phyloP scores from a whole-genome alignment of 768 basidiomycete species.

The Lyophyllum atratum region DNA sequence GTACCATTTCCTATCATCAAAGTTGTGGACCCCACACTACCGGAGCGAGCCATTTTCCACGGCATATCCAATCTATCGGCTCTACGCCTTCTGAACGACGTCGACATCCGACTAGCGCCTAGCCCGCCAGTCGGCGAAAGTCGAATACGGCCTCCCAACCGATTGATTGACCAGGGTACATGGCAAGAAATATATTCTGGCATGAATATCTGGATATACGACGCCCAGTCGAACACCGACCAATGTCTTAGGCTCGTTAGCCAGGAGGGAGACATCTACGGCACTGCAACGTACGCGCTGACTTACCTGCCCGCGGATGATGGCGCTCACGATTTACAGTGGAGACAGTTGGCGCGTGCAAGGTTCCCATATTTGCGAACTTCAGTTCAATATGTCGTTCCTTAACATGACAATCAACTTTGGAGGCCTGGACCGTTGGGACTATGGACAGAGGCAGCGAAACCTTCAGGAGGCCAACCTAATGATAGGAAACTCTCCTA shows the following conservation, averaged over 20 bases:
- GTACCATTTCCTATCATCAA: constrained; percentile 44
- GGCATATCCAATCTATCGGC: constrained; percentile 65
- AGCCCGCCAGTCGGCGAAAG: constrained; percentile 42
- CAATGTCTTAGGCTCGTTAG: constrained; percentile 69
- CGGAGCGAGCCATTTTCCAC: constrained; percentile 42
- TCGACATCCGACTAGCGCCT: constrained; percentile 62
- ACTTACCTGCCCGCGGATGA: not conserved
- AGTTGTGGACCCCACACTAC: constrained; percentile 44
- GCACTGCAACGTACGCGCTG: constrained; percentile 71
- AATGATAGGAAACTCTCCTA: not conserved
- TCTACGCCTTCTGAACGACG: constrained; percentile 72
- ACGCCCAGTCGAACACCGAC: constrained; percentile 63
- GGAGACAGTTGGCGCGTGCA: constrained; percentile 83
- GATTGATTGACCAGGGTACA: constrained; percentile 60
- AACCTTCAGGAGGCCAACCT: constrained; percentile 59
- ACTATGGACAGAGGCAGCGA: constrained; percentile 58
- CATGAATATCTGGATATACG: constrained; percentile 75
- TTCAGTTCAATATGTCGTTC: constrained; percentile 66
- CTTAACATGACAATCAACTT: constrained; percentile 72
- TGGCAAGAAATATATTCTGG: constrained; percentile 78
- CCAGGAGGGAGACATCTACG: constrained; percentile 63
- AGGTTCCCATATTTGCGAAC: constrained; percentile 67
- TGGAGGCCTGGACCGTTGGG: constrained; percentile 76
- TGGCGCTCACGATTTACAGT: constrained; percentile 36
- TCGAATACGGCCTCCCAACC: constrained; percentile 51